phyloP scores from a whole-genome alignment of 108 stramenopile species.

The Stephanodiscus triporus region DNA sequence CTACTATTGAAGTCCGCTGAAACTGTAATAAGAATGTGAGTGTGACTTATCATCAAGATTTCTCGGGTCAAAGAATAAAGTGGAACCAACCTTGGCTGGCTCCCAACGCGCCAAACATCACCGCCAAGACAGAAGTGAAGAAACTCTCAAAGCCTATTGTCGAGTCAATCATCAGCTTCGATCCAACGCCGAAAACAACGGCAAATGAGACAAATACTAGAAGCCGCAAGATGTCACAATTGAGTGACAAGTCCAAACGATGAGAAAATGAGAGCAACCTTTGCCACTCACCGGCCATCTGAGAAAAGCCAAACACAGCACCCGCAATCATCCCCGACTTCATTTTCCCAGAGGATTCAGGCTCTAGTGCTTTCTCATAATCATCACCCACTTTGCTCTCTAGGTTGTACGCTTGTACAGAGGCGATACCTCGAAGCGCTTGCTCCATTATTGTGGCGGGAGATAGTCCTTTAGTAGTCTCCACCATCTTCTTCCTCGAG shows the following conservation, averaged over 20 bases:
- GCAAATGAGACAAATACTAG: constrained; percentile 43
- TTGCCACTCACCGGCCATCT: constrained; percentile 26
- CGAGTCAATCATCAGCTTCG: constrained; percentile 27
- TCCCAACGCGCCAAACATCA: constrained; percentile 59
- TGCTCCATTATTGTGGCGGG: constrained; percentile 47
- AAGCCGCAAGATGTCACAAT: not conserved
- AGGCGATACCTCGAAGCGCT: constrained; percentile 35
- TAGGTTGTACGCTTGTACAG: constrained; percentile 63
- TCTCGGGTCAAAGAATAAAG: not conserved
- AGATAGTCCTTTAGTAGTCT: constrained; percentile 11
- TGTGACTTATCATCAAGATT: not conserved
- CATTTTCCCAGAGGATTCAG: constrained; percentile 30
- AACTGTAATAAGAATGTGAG: constrained; percentile 12
- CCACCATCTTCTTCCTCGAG: constrained; percentile 5
- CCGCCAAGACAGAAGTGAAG: constrained; percentile 48
- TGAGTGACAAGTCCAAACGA: not conserved
- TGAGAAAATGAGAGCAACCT: not conserved
- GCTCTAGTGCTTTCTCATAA: constrained; percentile 40
- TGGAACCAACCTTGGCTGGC: constrained; percentile 23
- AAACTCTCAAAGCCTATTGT: constrained; percentile 38
- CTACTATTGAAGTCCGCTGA: constrained; percentile 47
- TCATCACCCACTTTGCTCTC: constrained; percentile 48
- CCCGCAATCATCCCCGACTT: constrained; percentile 57
- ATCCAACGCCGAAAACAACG: constrained; percentile 48
- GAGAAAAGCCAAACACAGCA: constrained; percentile 45